phyloP scores from a whole-genome alignment of 1,284 basidiomycete genomes.

The Rhodofomes roseus region DNA sequence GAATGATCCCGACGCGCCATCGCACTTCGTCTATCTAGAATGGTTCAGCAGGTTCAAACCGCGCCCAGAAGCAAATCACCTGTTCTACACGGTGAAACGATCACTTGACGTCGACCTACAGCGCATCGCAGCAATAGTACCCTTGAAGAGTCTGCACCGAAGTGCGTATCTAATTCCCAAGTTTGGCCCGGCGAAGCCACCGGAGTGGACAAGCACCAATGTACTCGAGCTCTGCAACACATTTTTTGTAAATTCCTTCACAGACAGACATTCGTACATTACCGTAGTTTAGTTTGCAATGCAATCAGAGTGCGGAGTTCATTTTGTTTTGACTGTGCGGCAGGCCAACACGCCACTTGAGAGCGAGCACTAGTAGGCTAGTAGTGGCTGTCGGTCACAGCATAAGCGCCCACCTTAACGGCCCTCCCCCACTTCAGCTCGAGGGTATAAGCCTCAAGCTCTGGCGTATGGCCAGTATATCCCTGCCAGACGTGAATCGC shows the following conservation, averaged over 20 bases:
- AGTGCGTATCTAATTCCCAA: slow-evolving; percentile 28
- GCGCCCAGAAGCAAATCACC: slow-evolving; percentile 8
- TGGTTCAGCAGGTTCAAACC: slow-evolving; percentile 32
- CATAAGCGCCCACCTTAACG: too few relatives aligned
- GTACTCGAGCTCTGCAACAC: slow-evolving; percentile 28
- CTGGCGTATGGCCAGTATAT: too few relatives aligned
- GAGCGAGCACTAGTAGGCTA: too few relatives aligned
- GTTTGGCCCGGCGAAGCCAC: slow-evolving; percentile 14
- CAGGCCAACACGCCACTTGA: background rate
- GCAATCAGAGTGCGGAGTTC: background rate
- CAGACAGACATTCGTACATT: slow-evolving; percentile 25
- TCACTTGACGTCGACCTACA: slow-evolving; percentile 11
- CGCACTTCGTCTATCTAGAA: slow-evolving; percentile 17
- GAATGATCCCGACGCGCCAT: slow-evolving; percentile 2
- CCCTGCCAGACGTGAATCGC: too few relatives aligned
- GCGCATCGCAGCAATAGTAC: slow-evolving; percentile 22
- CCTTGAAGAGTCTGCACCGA: slow-evolving; percentile 19
- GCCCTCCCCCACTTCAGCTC: too few relatives aligned
- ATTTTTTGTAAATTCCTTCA: slow-evolving; percentile 29
- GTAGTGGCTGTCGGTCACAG: background rate
- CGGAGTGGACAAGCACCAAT: slow-evolving; percentile 29
- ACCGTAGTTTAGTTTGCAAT: background rate
- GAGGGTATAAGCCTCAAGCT: too few relatives aligned
- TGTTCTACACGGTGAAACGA: slow-evolving; percentile 15
- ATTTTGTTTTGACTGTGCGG: background rate